Base-by-base conservation (phyloP, 164 flowering plant genomes). In the Malania oleifera region DNA sequence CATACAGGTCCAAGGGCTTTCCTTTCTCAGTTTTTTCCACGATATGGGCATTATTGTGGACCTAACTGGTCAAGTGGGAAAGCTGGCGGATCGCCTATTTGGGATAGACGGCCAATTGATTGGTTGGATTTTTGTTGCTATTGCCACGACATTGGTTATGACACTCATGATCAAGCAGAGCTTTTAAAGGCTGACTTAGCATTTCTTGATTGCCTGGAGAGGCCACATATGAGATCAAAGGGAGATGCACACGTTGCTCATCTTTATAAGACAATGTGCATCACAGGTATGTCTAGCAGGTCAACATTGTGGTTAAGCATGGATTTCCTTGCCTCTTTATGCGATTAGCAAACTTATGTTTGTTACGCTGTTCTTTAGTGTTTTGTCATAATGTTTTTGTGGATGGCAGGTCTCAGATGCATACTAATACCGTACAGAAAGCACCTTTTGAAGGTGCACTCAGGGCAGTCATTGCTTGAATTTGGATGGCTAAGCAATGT, bases 41-140 rank as follows among this genome's bases (percentile, higher is more conserved):
- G 98, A 7, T 89, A 92, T 59, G 98, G 98, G 31, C 87, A 87
- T 62, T 92, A 92, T 57, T 92, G 98, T 72, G 98, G 98, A 7
- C 98, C 98, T 3, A 92, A 92, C 55, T 92, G 98, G 98, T 92
- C 98, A 0, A 92, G 98, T 74, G 98, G 98, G 44, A 89, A 84
- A 66, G 85, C 79, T 51, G 67, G 76, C 23, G 98, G 98, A 3
- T 81, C 89, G 12, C 82, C 61, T 29, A 50, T 92, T 11, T 92
- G 97, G 98, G 98, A 92, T 67, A 69, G 62, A 54, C 81, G 98
- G 24, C 98, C 97, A 18, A 80, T 84, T 66, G 98, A 92, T 70
- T 87, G 91, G 93, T 67, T 92, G 72, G 98, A 92, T 46, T 87
- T 76, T 52, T 89, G 97, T 66, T 92, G 98, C 67, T 92, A 92